Evolutionary conservation across 179 eudicot genomes (phyloP), one percentile per base, ranked within the genome.

Genomic region (Actinidia arguta): DNA sequence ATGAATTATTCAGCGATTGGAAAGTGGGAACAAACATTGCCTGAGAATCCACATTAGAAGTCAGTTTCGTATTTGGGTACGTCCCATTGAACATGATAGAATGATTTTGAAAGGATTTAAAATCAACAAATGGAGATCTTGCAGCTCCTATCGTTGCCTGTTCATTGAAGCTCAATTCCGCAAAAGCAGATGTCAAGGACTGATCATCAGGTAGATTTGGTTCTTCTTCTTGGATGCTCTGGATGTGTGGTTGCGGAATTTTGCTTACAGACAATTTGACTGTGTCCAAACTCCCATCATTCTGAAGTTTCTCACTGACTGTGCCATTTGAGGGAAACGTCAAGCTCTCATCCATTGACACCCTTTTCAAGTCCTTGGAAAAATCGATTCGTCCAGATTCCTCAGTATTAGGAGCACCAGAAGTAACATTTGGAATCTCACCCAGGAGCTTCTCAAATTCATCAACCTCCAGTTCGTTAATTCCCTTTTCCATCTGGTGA

Each of bases 371-470:
- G 31, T 83, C 68, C 55, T 86, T 86, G 4, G 80, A 80, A 51
- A 68, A 55, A 39, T 76, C 80, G 62, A 79, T 55, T 24, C 81
- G 39, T 78, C 82, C 84, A 59, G 80, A 75, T 85, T 75, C 80
- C 61, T 82, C 85, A 13, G 74, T 52, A 80, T 44, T 77, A 11
- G 73, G 51, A 73, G 71, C 44, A 56, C 72, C 78, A 63, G 85
- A 82, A 52, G 89, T 87, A 51, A 74, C 87, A 79, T 78, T 67
- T 4, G 89, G 89, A 47, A 87, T 87, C 83, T 87, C 89, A 47
- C 85, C 83, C 47, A 87, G 88, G 27, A 86, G 88, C 73, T 83
- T 78, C 81, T 86, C 88, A 76, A 85, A 80, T 83, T 83, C 85
- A 81, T 86, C 88, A 62, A 81, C 75, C 81, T 86, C 89, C 25